Conservation (phyloP, 2,329 filamentous ascomycete genomes). For the Calonectria fujianensis region DNA sequence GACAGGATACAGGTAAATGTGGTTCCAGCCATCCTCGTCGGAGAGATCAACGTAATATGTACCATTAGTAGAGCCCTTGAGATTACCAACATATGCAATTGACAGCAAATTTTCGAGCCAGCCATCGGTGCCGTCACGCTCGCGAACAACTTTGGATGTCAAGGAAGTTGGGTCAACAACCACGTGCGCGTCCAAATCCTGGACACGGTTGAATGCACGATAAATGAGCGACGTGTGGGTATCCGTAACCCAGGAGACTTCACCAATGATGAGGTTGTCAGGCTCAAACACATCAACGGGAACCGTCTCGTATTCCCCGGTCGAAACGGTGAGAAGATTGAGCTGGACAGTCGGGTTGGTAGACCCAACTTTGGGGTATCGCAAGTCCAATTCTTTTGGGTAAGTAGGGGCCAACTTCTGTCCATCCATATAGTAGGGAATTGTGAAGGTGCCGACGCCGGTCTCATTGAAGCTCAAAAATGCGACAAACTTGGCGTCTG, state of each 20-base stretch:
- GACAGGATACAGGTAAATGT: slow-evolving; percentile 79
- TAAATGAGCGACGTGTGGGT: slow-evolving; percentile 77
- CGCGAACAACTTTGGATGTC: slow-evolving; percentile 68
- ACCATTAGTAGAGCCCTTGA: slow-evolving; percentile 60
- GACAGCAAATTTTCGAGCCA: slow-evolving; percentile 78
- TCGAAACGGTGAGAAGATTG: slow-evolving; percentile 73
- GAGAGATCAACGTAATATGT: slow-evolving; percentile 80
- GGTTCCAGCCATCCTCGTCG: slow-evolving; percentile 81
- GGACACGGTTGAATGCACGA: slow-evolving; percentile 80
- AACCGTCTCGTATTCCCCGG: slow-evolving; percentile 66
- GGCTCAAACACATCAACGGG: slow-evolving; percentile 74
- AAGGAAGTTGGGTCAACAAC: slow-evolving; percentile 72
- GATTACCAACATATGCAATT: slow-evolving; percentile 72
- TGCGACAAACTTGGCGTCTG: slow-evolving; percentile 89
- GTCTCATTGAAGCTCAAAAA: slow-evolving; percentile 92
- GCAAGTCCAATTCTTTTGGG: slow-evolving; percentile 76
- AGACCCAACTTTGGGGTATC: slow-evolving; percentile 82
- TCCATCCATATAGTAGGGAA: slow-evolving; percentile 80
- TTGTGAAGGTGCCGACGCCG: slow-evolving; percentile 78
- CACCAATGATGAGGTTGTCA: slow-evolving; percentile 79
- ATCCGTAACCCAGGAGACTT: slow-evolving; percentile 80
- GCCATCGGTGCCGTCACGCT: slow-evolving; percentile 75
- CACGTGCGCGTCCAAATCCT: slow-evolving; percentile 78
- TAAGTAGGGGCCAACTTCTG: slow-evolving; percentile 75
- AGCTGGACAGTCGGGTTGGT: slow-evolving; percentile 80